Percentiles rank a stretch among this genome's conserved stretches.
These are phyloP conservation scores for Ramularia endophylla DNA, from an alignment of 2,329 filamentous ascomycete species.

Conservation along the genomic window DNA sequence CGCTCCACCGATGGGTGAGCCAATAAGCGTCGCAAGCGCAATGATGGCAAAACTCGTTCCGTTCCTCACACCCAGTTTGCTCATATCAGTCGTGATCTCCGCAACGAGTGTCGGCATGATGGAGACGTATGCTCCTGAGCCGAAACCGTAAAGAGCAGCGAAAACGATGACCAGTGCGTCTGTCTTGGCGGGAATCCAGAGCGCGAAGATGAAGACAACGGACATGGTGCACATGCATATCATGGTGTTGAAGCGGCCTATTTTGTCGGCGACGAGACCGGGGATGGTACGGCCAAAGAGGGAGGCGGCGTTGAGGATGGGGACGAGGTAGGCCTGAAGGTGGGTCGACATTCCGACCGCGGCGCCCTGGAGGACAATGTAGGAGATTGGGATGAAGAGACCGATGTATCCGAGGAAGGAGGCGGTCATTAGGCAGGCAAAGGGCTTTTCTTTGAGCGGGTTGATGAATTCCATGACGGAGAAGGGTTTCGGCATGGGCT, in stretches of 20 bases:
- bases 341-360: slow-evolving; percentile 42
- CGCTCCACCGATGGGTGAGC: slow-evolving; percentile 38
- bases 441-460: slow-evolving; percentile 31
- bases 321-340: slow-evolving; percentile 54
- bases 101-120: slow-evolving; percentile 59
- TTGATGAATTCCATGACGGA: slow-evolving; percentile 27
- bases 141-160: slow-evolving; percentile 63
- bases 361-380: slow-evolving; percentile 42
- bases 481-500: slow-evolving; percentile 33
- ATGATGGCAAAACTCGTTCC: slow-evolving; percentile 59
- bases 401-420: slow-evolving; percentile 54
- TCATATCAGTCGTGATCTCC: slow-evolving; percentile 63
- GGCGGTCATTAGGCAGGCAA: slow-evolving; percentile 27
- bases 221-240: slow-evolving; percentile 45
- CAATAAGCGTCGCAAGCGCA: slow-evolving; percentile 59
- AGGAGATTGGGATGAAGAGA: slow-evolving; percentile 56
- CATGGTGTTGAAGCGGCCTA: slow-evolving; percentile 52
- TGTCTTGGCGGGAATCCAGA: slow-evolving; percentile 49
- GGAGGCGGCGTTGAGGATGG: slow-evolving; percentile 56
- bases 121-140: slow-evolving; percentile 60
- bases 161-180: slow-evolving; percentile 59
- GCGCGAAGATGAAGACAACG: slow-evolving; percentile 44
- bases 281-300: slow-evolving; percentile 53
- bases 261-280: slow-evolving; percentile 48
- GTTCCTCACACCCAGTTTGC: slow-evolving; percentile 62